Conservation (phyloP, 257 asterid species). For the Solanum appendiculatum region DNA sequence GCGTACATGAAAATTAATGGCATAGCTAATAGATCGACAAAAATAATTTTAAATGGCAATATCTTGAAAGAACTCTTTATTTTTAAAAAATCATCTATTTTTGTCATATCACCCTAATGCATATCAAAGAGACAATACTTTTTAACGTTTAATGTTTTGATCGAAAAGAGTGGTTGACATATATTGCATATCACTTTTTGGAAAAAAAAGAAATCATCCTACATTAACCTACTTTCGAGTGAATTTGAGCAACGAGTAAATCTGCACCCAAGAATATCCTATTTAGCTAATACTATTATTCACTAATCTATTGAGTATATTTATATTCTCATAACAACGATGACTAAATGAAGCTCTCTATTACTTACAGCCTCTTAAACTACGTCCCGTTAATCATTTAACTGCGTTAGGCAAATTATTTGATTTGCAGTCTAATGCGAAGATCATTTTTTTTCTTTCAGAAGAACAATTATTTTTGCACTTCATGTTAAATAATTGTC, state of each 20-base stretch:
- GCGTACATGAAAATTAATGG: not conserved
- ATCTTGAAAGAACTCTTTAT: too few species aligned
- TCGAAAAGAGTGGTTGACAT: too few species aligned
- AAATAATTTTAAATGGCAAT: too few species aligned
- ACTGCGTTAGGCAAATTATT: not conserved
- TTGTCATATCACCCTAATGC: too few species aligned
- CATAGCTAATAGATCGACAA: too few species aligned
- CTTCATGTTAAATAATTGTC: not conserved
- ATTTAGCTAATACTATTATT: not conserved
- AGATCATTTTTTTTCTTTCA: not conserved
- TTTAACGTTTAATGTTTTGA: too few species aligned
- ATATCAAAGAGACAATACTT: too few species aligned
- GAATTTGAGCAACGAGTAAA: not conserved
- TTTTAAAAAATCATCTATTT: too few species aligned
- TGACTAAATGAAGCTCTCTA: not conserved
- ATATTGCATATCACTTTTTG: too few species aligned
- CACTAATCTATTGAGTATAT: not conserved
- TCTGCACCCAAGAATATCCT: not conserved
- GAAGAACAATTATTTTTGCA: not conserved
- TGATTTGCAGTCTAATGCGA: not conserved
- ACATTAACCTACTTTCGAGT: not conserved
- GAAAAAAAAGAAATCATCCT: too few species aligned
- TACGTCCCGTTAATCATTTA: not conserved
- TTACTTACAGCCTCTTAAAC: not conserved
- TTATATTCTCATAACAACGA: not conserved